Evolutionary conservation across 129 eudicot genomes (phyloP).

Genomic region (Tagetes patula): DNA sequence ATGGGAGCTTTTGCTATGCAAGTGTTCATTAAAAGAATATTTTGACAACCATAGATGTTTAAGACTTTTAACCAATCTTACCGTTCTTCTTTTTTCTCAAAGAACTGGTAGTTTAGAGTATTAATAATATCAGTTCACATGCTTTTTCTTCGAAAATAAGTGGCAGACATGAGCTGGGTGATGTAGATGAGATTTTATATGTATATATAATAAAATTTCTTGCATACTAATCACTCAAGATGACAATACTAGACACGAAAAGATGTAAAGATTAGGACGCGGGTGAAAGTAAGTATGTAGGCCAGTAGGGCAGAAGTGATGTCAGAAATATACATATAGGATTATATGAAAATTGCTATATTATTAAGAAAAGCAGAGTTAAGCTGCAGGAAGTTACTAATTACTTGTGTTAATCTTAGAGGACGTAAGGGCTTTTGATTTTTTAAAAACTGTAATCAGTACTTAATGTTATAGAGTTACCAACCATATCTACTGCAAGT

Average conservation of each 20-base stretch:
- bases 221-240: background rate
- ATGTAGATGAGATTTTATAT: background rate
- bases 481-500: background rate
- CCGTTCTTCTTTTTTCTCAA: background rate
- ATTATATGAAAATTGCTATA: background rate
- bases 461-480: background rate
- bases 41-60: background rate
- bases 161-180: background rate
- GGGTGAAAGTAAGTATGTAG: background rate
- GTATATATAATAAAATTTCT: too few relatives aligned
- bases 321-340: background rate
- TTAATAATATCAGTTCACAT: background rate
- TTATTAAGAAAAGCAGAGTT: background rate
- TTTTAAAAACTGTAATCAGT: background rate
- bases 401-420: background rate
- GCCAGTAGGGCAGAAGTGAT: background rate
- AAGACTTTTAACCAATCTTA: background rate
- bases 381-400: background rate
- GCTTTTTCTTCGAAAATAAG: background rate
- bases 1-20: background rate
- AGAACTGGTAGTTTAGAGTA: background rate
- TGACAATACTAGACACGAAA: background rate
- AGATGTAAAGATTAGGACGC: background rate
- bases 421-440: background rate
- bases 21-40: background rate